Evolutionary conservation across 345 rosid species (phyloP), one percentile per base, ranked within the genome.

Genomic region (Populus deltoides): DNA sequence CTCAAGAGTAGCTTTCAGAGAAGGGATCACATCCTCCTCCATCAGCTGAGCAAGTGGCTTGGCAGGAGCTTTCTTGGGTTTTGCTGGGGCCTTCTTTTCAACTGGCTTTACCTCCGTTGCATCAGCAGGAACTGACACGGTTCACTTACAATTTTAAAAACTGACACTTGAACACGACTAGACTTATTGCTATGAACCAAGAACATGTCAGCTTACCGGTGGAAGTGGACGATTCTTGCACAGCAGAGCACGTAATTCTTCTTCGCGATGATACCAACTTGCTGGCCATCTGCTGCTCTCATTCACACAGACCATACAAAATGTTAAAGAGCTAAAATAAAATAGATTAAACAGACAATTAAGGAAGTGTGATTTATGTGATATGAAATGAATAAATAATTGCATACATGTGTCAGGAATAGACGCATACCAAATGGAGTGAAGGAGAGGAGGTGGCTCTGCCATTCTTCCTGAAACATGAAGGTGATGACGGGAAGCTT

Each of bases 11-110:
- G 90, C 49, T 83, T 74, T 83, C 68, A 96, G 81, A 0, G 92
- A 85, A 75, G 98, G 99, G 78, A 96, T 93, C 76, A 96, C 92
- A 20, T 96, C 99, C 90, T 96, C 98, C 51, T 83, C 87, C 95
- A 92, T 96, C 90, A 96, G 76, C 83, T 91, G 77, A 75, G 88
- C 87, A 70, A 96, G 80, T 10, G 94, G 86, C 84, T 92, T 93
- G 0, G 74, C 84, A 0, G 90, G 87, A 51, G 90, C 92, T 83
- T 94, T 94, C 1, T 90, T 93, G 5, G 90, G 91, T 85, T 85
- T 94, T 24, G 86, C 83, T 6, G 88, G 82, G 36, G 74, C 81
- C 7, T 77, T 78, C 45, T 73, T 61, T 72, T 86, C 86, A 0
- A 77, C 87, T 65, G 85, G 67, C 77, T 87, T 81, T 5, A 55